Percentiles rank a stretch among this genome's conserved stretches.
Evolutionary conservation across 768 basidiomycete species (phyloP).

Genomic region (Boletus subcaerulescens): DNA sequence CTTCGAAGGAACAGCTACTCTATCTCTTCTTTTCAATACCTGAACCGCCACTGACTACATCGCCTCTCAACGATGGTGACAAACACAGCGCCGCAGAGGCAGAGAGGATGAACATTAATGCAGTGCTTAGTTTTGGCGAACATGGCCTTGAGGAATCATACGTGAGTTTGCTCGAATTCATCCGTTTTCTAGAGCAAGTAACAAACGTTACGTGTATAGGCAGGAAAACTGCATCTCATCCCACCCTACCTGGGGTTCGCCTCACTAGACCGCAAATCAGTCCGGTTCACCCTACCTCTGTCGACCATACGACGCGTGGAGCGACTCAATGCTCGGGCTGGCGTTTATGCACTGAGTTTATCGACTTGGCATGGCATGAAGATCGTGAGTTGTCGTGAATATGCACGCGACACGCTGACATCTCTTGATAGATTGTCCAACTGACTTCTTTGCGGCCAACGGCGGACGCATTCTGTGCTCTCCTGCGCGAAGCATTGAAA

Average conservation of each 20-base stretch:
- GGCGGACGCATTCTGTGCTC: conserved; percentile 87
- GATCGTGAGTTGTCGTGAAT: conserved; percentile 51
- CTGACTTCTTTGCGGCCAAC: conserved; percentile 90
- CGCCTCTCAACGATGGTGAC: conserved; percentile 17
- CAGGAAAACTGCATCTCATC: conserved; percentile 86
- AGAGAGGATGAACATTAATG: conserved; percentile 84
- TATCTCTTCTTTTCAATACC: conserved; percentile 88
- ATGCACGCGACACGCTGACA: conserved; percentile 5
- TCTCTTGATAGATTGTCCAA: conserved; percentile 70
- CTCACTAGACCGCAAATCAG: conserved; percentile 89
- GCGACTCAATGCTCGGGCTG: conserved; percentile 87
- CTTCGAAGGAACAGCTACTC: conserved; percentile 81
- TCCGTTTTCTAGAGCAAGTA: not conserved
- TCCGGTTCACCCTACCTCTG: conserved; percentile 86
- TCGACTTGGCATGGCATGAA: conserved; percentile 94
- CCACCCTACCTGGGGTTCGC: conserved; percentile 89
- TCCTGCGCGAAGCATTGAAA: conserved; percentile 87
- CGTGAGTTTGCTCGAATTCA: conserved; percentile 49
- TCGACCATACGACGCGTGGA: conserved; percentile 93
- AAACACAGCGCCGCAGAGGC: conserved; percentile 36
- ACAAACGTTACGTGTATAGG: conserved; percentile 42
- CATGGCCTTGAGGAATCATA: conserved; percentile 90
- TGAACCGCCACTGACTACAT: conserved; percentile 26
- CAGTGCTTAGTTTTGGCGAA: conserved; percentile 75
- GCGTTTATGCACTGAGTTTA: conserved; percentile 93